Conservation (phyloP, 2,329 filamentous ascomycete genomes). For the Microdochium nivale region DNA sequence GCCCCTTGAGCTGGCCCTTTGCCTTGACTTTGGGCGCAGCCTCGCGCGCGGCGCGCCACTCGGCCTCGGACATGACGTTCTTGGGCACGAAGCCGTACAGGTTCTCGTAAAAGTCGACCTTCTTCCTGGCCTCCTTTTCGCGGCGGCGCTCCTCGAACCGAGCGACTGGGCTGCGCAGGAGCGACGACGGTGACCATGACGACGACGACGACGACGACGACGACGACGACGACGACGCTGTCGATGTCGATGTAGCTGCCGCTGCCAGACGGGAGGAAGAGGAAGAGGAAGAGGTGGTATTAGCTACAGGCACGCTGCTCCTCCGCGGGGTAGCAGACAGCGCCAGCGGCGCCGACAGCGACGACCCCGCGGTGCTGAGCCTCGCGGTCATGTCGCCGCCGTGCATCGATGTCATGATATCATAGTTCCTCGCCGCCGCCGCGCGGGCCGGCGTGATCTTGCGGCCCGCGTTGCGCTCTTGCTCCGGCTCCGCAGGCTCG, state of each 20-base stretch:
- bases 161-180: background rate
- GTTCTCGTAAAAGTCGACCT: constrained; percentile 9
- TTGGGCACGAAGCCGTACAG: constrained; percentile 10
- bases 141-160: background rate
- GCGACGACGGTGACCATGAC: background rate
- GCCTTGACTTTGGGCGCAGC: constrained; percentile 6
- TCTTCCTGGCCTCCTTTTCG: constrained; percentile 2
- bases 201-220: background rate
- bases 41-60: constrained; percentile 5
- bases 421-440: too few relatives aligned
- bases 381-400: too few relatives aligned
- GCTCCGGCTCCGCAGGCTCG: too few relatives aligned
- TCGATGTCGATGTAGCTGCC: background rate
- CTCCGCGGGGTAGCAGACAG: too few relatives aligned
- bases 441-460: too few relatives aligned
- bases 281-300: too few relatives aligned
- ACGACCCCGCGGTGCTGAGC: too few relatives aligned
- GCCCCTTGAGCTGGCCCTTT: background rate
- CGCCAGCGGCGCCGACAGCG: too few relatives aligned
- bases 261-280: background rate
- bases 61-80: constrained; percentile 9
- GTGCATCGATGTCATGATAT: too few relatives aligned
- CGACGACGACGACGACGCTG: background rate
- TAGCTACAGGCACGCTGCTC: too few relatives aligned
- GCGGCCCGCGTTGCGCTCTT: too few relatives aligned